Evolutionary conservation across 768 basidiomycete genomes (phyloP).

Genomic region (Pisolithus orientalis): DNA sequence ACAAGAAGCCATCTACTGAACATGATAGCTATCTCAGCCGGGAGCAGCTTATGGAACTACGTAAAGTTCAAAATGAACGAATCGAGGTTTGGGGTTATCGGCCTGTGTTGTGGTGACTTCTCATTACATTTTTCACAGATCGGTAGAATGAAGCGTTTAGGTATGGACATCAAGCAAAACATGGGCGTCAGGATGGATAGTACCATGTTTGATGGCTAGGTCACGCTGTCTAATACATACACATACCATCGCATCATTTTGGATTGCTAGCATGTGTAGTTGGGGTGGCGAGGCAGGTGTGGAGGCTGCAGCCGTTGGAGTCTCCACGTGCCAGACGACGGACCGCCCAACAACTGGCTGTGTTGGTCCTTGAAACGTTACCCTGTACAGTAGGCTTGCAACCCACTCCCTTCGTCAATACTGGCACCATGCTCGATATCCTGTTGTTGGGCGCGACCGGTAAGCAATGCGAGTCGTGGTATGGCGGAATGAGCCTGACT

Average conservation of each 20-base stretch:
- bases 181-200: slow-evolving; percentile 88
- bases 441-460: slow-evolving; percentile 68
- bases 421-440: slow-evolving; percentile 42
- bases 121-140: slow-evolving; percentile 35
- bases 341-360: too few species aligned
- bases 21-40: slow-evolving; percentile 69
- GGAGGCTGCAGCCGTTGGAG: too few species aligned
- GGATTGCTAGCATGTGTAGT: too few species aligned
- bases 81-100: slow-evolving; percentile 48
- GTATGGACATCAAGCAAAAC: slow-evolving; percentile 80
- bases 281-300: too few species aligned
- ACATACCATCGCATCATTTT: too few species aligned
- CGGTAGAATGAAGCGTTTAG: slow-evolving; percentile 79
- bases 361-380: neutral
- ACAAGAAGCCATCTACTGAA: slow-evolving; percentile 64
- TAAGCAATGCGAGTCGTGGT: slow-evolving; percentile 12
- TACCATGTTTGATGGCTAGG: slow-evolving; percentile 45
- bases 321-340: too few species aligned
- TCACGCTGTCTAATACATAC: neutral
- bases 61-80: slow-evolving; percentile 81
- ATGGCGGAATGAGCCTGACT: neutral
- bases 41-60: slow-evolving; percentile 76
- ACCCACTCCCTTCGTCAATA: neutral
- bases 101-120: neutral
- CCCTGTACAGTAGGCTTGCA: too few species aligned